Evolutionary conservation across 306 rosid genomes (phyloP).

Genomic region (Inga leiocalycina): DNA sequence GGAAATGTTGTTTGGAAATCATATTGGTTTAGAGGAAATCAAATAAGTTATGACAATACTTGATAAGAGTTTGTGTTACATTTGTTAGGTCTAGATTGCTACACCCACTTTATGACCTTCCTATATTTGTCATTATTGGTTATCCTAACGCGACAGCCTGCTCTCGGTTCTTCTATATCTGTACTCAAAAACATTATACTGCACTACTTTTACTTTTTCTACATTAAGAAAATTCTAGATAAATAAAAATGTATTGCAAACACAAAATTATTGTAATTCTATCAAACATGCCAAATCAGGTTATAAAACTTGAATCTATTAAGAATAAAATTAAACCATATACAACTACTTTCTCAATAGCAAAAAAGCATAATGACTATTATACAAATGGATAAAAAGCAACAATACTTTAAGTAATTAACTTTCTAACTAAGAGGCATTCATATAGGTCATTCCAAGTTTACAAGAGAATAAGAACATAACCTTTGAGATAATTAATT

Average conservation of each 20-base stretch:
- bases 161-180: constrained; percentile 56
- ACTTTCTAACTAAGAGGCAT: neutral
- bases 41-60: constrained; percentile 33
- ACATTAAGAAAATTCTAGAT: neutral
- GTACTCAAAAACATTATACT: constrained; percentile 10
- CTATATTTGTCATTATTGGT: constrained; percentile 59
- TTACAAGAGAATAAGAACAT: neutral
- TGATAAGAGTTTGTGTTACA: constrained; percentile 40
- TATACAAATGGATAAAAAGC: neutral
- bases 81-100: constrained; percentile 44
- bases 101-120: constrained; percentile 74
- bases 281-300: neutral
- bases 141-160: constrained; percentile 60
- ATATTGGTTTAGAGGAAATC: neutral
- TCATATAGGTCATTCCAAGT: neutral
- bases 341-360: neutral
- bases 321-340: neutral
- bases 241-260: neutral
- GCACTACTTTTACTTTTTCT: neutral
- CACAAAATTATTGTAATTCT: neutral
- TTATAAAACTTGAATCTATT: neutral
- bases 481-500: constrained; percentile 65
- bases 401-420: neutral
- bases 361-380: no score
- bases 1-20: neutral